Conservation (phyloP, 1,139 yeast species). For the Diutina siamensis region DNA sequence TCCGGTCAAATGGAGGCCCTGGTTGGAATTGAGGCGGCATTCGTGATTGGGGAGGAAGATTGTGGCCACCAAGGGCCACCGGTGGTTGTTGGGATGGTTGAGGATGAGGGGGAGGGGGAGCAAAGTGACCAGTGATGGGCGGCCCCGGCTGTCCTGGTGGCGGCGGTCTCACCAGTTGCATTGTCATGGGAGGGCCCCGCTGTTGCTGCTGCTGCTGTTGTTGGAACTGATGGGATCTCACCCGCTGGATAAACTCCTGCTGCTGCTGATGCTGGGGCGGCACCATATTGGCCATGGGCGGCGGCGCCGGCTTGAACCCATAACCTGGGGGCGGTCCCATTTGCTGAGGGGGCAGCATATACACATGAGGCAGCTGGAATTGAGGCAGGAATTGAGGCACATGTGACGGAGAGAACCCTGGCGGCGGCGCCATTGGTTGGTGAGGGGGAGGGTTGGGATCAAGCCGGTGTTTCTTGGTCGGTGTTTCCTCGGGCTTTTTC, state of each 20-base stretch:
- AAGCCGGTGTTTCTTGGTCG: conserved; percentile 24
- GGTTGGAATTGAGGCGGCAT: background rate
- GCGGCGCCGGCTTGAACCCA: background rate
- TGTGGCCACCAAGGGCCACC: background rate
- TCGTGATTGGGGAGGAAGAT: background rate
- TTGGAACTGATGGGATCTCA: background rate
- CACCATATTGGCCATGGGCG: background rate
- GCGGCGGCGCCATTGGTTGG: background rate
- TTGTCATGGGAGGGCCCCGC: background rate
- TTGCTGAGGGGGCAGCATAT: conserved; percentile 12
- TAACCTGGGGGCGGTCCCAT: conserved; percentile 7
- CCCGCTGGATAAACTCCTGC: conserved; percentile 4
- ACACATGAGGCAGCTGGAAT: conserved; percentile 5
- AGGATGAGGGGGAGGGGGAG: background rate
- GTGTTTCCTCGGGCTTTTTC: conserved; percentile 25
- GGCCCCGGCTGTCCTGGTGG: background rate
- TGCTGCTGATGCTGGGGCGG: conserved; percentile 3
- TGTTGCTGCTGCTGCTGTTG: background rate
- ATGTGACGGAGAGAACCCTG: conserved; percentile 6
- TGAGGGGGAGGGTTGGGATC: conserved; percentile 9
- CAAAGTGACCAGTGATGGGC: background rate
- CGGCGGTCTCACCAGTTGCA: background rate
- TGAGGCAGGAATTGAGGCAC: conserved; percentile 7
- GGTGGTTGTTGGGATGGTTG: background rate
- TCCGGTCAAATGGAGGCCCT: background rate